A percentile compares a stretch with the other conserved stretches of the same genome.
Evolutionary conservation across 805 yeast genomes (phyloP).

Genomic region (Zygotorulaspora chibaensis): DNA sequence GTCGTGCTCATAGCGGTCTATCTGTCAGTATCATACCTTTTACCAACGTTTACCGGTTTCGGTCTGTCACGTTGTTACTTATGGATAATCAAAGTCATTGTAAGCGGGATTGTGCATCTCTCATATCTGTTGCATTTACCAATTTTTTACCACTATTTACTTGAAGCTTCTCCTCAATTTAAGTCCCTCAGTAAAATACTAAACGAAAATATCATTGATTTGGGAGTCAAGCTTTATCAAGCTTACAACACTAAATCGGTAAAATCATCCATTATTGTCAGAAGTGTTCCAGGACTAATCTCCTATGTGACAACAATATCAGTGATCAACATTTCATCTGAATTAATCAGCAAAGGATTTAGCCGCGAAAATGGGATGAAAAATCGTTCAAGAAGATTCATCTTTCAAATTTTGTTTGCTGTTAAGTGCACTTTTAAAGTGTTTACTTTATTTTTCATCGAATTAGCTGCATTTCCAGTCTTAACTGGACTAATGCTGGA

Average conservation of each 20-base stretch:
- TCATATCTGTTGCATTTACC: constrained; percentile 9
- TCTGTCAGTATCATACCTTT: constrained; percentile 41
- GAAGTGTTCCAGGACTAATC: constrained; percentile 29
- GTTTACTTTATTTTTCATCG: constrained; percentile 67
- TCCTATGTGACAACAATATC: constrained; percentile 27
- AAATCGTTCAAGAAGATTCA: constrained; percentile 40
- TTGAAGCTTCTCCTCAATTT: constrained; percentile 8
- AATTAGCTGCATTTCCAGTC: constrained; percentile 79
- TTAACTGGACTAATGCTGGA: constrained; percentile 79
- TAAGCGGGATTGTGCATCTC: constrained; percentile 15
- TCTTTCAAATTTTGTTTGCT: constrained; percentile 52
- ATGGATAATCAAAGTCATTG: constrained; percentile 10
- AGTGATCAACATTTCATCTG: constrained; percentile 25
- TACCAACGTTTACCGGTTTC: constrained; percentile 47
- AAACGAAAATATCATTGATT: constrained; percentile 4
- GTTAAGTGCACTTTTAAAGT: constrained; percentile 66
- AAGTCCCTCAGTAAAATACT: constrained; percentile 16
- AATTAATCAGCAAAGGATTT: constrained; percentile 25
- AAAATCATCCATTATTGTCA: constrained; percentile 22
- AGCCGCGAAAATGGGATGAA: constrained; percentile 30
- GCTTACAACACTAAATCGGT: constrained; percentile 19
- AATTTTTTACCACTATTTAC: constrained; percentile 1
- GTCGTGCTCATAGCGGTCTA: constrained; percentile 34
- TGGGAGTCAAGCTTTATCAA: constrained; percentile 13
- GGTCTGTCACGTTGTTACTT: constrained; percentile 20